Evolutionary conservation across 352 stramenopile species (phyloP).

Genomic region (Globisporangium heterothallicum): DNA sequence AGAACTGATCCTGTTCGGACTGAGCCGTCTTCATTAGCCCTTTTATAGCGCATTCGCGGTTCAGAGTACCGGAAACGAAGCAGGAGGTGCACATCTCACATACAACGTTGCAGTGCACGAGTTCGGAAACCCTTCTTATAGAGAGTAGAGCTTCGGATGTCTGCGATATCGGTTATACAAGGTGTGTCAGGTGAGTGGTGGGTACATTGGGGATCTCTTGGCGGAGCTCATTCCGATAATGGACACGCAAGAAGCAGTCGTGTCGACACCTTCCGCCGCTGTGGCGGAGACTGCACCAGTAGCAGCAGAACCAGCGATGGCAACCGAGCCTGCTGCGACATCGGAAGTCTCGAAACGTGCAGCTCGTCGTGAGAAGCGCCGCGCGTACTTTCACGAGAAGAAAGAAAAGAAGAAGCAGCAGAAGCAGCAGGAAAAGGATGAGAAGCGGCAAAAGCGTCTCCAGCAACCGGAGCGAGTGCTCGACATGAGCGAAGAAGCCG

Average conservation of each 20-base stretch:
- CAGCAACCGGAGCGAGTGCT: constrained; percentile 38
- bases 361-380: constrained; percentile 55
- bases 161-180: not conserved
- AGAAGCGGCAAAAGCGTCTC: constrained; percentile 13
- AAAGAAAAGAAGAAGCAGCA: constrained; percentile 86
- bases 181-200: not conserved
- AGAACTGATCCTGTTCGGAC: not conserved
- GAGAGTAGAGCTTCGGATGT: too few relatives aligned
- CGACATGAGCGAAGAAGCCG: constrained; percentile 76
- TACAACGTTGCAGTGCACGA: too few relatives aligned
- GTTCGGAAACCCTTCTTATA: too few relatives aligned
- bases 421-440: constrained; percentile 34
- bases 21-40: too few relatives aligned
- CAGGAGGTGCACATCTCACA: too few relatives aligned
- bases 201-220: not conserved
- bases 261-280: not conserved
- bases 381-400: constrained; percentile 63
- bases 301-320: not conserved
- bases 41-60: too few relatives aligned
- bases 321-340: constrained; percentile 7
- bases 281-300: not conserved
- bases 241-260: not conserved
- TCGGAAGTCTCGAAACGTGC: constrained; percentile 41
- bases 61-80: too few relatives aligned
- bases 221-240: not conserved